Percentiles rank a stretch among this genome's conserved stretches.
phyloP scores from a whole-genome alignment of 2,329 filamentous ascomycete genomes.

The Diaporthe sp. region DNA sequence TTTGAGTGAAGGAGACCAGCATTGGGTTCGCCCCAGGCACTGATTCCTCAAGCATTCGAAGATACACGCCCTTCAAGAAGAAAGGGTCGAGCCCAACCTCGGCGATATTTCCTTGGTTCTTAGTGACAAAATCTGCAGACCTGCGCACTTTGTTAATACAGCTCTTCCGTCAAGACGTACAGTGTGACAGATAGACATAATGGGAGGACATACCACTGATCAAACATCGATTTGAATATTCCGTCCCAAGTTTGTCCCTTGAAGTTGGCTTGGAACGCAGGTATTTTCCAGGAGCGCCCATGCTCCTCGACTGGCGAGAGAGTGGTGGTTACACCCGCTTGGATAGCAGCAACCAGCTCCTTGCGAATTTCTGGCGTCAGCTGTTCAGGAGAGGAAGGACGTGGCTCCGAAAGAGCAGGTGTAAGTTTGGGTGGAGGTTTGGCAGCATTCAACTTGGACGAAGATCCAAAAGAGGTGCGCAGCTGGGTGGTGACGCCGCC shows the following conservation, averaged over 20 bases:
- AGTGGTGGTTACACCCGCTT: neutral
- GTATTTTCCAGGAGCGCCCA: slow-evolving; percentile 17
- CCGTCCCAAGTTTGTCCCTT: slow-evolving; percentile 37
- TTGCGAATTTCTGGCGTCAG: slow-evolving; percentile 29
- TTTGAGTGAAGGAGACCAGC: neutral
- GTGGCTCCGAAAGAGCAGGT: neutral
- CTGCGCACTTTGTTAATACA: neutral
- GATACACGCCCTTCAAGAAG: slow-evolving; percentile 17
- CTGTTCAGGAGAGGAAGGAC: slow-evolving; percentile 6
- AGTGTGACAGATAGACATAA: neutral
- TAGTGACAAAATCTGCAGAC: slow-evolving; percentile 29
- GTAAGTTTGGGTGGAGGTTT: slow-evolving; percentile 3
- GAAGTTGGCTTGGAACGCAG: slow-evolving; percentile 35
- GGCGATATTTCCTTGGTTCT: slow-evolving; percentile 28
- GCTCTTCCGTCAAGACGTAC: neutral
- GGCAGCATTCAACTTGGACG: neutral
- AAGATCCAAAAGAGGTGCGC: slow-evolving; percentile 39
- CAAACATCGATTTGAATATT: slow-evolving; percentile 34
- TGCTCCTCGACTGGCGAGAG: slow-evolving; percentile 6
- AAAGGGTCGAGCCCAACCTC: slow-evolving; percentile 30
- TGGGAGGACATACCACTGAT: slow-evolving; percentile 21
- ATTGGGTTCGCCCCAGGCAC: neutral
- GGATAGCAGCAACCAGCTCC: slow-evolving; percentile 27
- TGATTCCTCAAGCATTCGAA: neutral
- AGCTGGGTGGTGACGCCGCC: slow-evolving; percentile 43